A percentile compares a stretch with the other conserved stretches of the same genome.
phyloP scores from a whole-genome alignment of 1,284 basidiomycete species.

The Sphagnurus paluster region DNA sequence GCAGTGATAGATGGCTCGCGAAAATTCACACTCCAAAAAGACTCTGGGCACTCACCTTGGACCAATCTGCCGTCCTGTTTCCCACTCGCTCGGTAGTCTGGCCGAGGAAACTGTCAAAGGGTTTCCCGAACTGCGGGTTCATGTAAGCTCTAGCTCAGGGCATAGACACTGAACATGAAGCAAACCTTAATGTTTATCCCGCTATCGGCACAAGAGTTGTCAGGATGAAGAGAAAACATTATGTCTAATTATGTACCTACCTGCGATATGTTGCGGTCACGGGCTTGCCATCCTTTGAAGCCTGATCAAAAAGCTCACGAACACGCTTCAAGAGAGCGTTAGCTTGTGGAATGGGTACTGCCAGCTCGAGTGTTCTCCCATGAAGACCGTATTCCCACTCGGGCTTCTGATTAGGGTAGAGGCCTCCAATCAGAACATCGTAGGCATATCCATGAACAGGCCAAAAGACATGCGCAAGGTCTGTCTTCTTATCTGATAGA shows the following conservation, averaged over 20 bases:
- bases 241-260: conserved; percentile 14
- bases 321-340: conserved; percentile 31
- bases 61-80: conserved; percentile 33
- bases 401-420: conserved; percentile 30
- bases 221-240: not conserved
- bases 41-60: conserved; percentile 23
- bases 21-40: not conserved
- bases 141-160: conserved; percentile 5
- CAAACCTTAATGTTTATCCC: conserved; percentile 36
- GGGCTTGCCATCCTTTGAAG: conserved; percentile 29
- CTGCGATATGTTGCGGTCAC: conserved; percentile 36
- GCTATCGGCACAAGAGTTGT: conserved; percentile 16
- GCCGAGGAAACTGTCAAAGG: conserved; percentile 35
- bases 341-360: conserved; percentile 31
- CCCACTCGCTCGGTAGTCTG: conserved; percentile 32
- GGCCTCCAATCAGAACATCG: conserved; percentile 37
- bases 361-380: conserved; percentile 34
- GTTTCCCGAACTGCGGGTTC: conserved; percentile 30
- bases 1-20: not conserved
- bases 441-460: conserved; percentile 36
- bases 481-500: conserved; percentile 26
- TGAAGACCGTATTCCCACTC: conserved; percentile 37
- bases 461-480: conserved; percentile 32
- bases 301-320: conserved; percentile 32
- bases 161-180: not conserved